These are phyloP conservation scores for Exobasidium cylindrosporum DNA, from an alignment of 1,284 basidiomycete genomes.

Conservation along the genomic window DNA sequence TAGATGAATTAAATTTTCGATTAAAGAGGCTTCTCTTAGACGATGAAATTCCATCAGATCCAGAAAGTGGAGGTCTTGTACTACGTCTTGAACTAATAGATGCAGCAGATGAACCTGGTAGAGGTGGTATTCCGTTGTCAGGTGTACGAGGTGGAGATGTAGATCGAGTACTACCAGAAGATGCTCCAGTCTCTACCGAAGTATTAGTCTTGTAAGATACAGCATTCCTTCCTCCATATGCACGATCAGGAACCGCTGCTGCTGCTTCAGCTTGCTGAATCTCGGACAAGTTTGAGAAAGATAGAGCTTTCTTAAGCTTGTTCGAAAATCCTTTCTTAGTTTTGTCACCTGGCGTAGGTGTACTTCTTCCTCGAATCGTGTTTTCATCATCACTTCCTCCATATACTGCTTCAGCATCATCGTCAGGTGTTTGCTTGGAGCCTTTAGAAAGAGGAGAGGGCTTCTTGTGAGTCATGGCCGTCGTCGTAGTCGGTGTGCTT, in stretches of 20 bases:
- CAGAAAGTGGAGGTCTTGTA: slow-evolving; percentile 37
- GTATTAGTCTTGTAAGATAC: slow-evolving; percentile 22
- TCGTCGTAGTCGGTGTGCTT: background rate
- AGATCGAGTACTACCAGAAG: slow-evolving; percentile 43
- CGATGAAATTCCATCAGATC: slow-evolving; percentile 23
- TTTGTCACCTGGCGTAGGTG: slow-evolving; percentile 30
- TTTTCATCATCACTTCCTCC: slow-evolving; percentile 44
- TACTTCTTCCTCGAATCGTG: slow-evolving; percentile 28
- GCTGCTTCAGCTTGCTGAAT: slow-evolving; percentile 23
- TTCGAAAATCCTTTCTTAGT: slow-evolving; percentile 43
- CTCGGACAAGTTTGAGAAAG: slow-evolving; percentile 42
- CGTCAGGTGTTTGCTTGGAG: slow-evolving; percentile 24
- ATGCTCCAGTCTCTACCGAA: slow-evolving; percentile 41
- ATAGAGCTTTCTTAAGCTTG: slow-evolving; percentile 46
- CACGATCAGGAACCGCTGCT: slow-evolving; percentile 3
- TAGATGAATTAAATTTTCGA: slow-evolving; percentile 83
- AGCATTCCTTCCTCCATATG: slow-evolving; percentile 12
- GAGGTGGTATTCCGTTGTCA: slow-evolving; percentile 32
- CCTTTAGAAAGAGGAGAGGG: slow-evolving; percentile 45
- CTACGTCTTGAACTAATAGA: slow-evolving; percentile 46
- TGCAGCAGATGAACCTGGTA: slow-evolving; percentile 37
- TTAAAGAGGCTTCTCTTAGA: slow-evolving; percentile 70
- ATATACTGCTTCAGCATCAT: slow-evolving; percentile 37
- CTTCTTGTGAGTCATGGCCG: background rate
- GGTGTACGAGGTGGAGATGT: slow-evolving; percentile 44